Percentiles rank a stretch among this genome's conserved stretches.
phyloP scores from a whole-genome alignment of 352 stramenopile species.

The Globisporangium solare region DNA sequence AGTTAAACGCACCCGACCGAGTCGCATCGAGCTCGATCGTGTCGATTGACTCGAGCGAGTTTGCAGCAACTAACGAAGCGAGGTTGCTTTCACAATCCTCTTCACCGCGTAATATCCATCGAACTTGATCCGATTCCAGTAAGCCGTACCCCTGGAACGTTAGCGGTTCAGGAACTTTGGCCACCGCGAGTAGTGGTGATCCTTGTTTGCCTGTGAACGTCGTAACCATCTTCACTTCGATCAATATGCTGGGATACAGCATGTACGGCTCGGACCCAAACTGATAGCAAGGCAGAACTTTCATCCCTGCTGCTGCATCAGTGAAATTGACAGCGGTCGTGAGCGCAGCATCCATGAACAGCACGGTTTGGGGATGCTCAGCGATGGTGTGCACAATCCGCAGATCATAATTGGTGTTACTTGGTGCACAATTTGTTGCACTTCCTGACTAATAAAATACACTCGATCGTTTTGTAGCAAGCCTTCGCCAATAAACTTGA shows the following conservation, averaged over 20 bases:
- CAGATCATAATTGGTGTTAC: constrained; percentile 22
- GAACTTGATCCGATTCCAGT: constrained; percentile 33
- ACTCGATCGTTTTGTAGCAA: constrained; percentile 48
- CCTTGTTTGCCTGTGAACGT: constrained; percentile 37
- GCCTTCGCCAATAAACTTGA: constrained; percentile 46
- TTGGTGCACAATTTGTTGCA: constrained; percentile 29
- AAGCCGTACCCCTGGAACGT: constrained; percentile 53
- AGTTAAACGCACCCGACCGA: constrained; percentile 40
- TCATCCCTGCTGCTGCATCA: constrained; percentile 24
- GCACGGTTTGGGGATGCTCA: constrained; percentile 22
- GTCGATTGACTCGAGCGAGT: constrained; percentile 26
- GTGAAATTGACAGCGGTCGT: constrained; percentile 37
- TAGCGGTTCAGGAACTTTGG: constrained; percentile 46
- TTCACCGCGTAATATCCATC: constrained; percentile 44
- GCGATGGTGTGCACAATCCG: constrained; percentile 31
- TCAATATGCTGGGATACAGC: constrained; percentile 34
- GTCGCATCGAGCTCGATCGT: constrained; percentile 31
- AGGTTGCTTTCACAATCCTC: constrained; percentile 57
- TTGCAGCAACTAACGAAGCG: constrained; percentile 23
- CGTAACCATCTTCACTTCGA: constrained; percentile 57
- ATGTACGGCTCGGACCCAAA: constrained; percentile 58
- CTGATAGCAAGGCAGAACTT: constrained; percentile 47
- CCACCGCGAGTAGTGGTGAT: constrained; percentile 45
- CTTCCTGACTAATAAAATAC: constrained; percentile 48
- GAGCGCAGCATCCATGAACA: constrained; percentile 30